These are phyloP conservation scores for Coffea canephora DNA, from an alignment of 257 asterid genomes.

Conservation along the genomic window DNA sequence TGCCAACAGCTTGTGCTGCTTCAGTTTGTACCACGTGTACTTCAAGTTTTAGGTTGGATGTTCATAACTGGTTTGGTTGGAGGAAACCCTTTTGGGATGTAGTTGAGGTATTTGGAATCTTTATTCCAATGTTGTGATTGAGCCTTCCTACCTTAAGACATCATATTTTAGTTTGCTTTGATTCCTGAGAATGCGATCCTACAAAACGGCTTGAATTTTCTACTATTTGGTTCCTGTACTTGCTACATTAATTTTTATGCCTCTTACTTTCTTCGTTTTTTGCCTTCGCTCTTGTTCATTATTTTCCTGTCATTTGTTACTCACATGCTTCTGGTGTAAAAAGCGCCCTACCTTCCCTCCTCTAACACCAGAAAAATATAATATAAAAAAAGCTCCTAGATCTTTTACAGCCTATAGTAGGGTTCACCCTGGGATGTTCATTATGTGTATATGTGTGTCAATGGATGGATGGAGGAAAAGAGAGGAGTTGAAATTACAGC, in stretches of 20 bases:
- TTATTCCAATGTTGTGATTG: not conserved
- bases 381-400: too few relatives aligned
- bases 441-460: not conserved
- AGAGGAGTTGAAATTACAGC: not conserved
- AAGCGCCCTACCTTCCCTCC: not conserved
- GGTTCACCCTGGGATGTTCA: not conserved
- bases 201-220: not conserved
- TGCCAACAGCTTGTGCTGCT: too few relatives aligned
- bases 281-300: not conserved
- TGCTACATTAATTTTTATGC: not conserved
- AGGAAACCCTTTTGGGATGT: not conserved
- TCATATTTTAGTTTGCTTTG: not conserved
- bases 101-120: not conserved
- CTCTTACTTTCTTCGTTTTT: not conserved
- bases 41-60: not conserved
- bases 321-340: not conserved
- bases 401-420: not conserved
- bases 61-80: not conserved
- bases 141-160: not conserved
- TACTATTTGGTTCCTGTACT: not conserved
- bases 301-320: not conserved
- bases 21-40: not conserved
- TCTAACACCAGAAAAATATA: not conserved
- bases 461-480: not conserved
- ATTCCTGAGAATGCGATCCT: not conserved